A percentile compares a stretch with the other conserved stretches of the same genome.
These are phyloP conservation scores for Marchantia paleacea DNA, from an alignment of 225 moss, liverwort and hornwort genomes.

Conservation along the genomic window DNA sequence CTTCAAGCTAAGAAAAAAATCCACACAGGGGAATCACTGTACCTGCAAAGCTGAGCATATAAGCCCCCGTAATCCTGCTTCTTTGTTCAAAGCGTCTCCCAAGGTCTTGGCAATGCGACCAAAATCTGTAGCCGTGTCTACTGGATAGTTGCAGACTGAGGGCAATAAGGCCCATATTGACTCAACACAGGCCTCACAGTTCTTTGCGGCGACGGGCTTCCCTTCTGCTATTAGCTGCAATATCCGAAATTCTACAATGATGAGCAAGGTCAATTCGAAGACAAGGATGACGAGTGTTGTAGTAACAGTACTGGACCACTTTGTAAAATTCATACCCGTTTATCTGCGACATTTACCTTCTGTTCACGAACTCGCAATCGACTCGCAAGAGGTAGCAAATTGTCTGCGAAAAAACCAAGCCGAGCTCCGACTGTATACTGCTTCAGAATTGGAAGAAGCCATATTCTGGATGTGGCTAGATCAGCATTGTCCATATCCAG, in stretches of 20 bases:
- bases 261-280: not conserved
- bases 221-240: constrained; percentile 68
- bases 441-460: constrained; percentile 94
- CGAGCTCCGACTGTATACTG: constrained; percentile 85
- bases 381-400: constrained; percentile 71
- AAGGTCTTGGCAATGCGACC: constrained; percentile 67
- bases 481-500: constrained; percentile 83
- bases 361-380: constrained; percentile 63
- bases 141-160: constrained; percentile 86
- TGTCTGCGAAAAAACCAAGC: constrained; percentile 69
- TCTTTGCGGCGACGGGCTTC: constrained; percentile 82
- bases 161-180: constrained; percentile 92
- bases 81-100: constrained; percentile 80
- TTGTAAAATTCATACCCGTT: too few species aligned
- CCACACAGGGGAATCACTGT: not conserved
- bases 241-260: not conserved
- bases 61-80: constrained; percentile 80
- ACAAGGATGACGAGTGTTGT: too few species aligned
- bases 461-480: constrained; percentile 68
- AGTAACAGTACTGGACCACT: too few species aligned
- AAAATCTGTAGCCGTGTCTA: constrained; percentile 72
- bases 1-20: too few species aligned
- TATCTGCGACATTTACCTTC: constrained; percentile 38
- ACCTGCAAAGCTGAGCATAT: constrained; percentile 84
- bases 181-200: constrained; percentile 88